Evolutionary conservation across 345 rosid species (phyloP).

Genomic region (Syzygium aromaticum): DNA sequence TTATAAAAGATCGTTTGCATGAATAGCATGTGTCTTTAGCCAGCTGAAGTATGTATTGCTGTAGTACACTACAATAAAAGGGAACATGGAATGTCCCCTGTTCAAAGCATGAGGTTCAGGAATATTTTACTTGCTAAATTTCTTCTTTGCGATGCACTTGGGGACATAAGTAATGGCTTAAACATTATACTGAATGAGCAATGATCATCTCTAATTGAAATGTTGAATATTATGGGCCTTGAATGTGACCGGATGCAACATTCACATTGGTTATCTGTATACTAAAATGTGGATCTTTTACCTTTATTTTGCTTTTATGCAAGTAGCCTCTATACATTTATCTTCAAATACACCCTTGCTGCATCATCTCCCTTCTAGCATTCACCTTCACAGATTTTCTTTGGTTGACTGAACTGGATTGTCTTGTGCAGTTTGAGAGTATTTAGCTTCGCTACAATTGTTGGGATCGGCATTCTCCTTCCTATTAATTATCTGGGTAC

Average conservation of each 20-base stretch:
- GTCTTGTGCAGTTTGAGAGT: conserved; percentile 51
- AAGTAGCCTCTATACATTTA: not conserved
- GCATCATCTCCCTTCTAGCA: not conserved
- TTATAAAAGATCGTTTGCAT: not conserved
- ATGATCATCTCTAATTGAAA: not conserved
- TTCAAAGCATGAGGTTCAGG: not conserved
- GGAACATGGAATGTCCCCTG: not conserved
- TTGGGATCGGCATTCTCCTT: conserved; percentile 70
- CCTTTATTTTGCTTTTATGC: not conserved
- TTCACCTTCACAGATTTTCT: not conserved
- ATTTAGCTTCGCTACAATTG: conserved; percentile 48
- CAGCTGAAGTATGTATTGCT: not conserved
- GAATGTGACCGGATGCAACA: not conserved
- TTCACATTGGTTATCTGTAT: not conserved
- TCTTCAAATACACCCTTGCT: not conserved
- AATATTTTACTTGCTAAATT: not conserved
- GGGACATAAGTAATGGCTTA: not conserved
- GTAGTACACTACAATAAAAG: not conserved
- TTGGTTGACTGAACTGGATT: not conserved
- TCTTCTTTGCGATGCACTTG: not conserved
- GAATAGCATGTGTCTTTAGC: not conserved
- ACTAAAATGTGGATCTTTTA: not conserved
- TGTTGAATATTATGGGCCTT: not conserved
- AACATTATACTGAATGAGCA: not conserved
- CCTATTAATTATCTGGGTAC: conserved; percentile 78